Percentiles rank a stretch among this genome's conserved stretches.
Evolutionary conservation across 495 filamentous ascomycete genomes (phyloP).

Genomic region (Podospora tetraspora): DNA sequence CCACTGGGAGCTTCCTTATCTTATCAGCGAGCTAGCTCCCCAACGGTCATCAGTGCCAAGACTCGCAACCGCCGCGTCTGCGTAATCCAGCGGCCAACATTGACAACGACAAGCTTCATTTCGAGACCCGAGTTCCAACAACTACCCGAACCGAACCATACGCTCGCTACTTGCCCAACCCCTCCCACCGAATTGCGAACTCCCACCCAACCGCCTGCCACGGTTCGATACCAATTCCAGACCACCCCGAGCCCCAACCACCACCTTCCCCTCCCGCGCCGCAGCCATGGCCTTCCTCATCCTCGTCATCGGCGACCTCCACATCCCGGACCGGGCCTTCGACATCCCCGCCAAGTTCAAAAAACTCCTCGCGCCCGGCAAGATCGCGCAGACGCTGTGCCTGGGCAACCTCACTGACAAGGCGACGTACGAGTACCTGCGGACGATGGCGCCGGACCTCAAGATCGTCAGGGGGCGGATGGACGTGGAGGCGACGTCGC

Average conservation of each 20-base stretch:
- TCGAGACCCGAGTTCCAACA: neutral
- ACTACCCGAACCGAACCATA: neutral
- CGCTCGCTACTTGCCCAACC: neutral
- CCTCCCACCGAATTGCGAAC: neutral
- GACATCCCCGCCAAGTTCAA: slow-evolving; percentile 97
- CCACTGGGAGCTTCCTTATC: neutral
- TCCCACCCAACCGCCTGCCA: neutral
- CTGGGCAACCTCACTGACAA: slow-evolving; percentile 95
- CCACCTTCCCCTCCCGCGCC: slow-evolving; percentile 4
- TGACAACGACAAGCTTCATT: neutral
- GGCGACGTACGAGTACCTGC: slow-evolving; percentile 91
- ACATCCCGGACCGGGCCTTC: slow-evolving; percentile 89
- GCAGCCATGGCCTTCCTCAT: slow-evolving; percentile 49
- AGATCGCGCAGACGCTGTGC: slow-evolving; percentile 96
- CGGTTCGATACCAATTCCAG: neutral
- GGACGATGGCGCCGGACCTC: slow-evolving; percentile 83
- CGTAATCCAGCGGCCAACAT: neutral
- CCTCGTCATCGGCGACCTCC: slow-evolving; percentile 91
- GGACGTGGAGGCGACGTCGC: slow-evolving; percentile 86
- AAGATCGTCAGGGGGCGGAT: slow-evolving; percentile 93
- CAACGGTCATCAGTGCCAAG: slow-evolving; percentile 2
- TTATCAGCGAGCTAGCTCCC: neutral
- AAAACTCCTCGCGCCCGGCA: slow-evolving; percentile 94
- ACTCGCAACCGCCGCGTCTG: neutral
- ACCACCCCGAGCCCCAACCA: neutral